Evolutionary conservation across 2,329 filamentous ascomycete genomes (phyloP), one percentile per base, ranked within the genome.

Genomic region (Juglanconis juglandina): DNA sequence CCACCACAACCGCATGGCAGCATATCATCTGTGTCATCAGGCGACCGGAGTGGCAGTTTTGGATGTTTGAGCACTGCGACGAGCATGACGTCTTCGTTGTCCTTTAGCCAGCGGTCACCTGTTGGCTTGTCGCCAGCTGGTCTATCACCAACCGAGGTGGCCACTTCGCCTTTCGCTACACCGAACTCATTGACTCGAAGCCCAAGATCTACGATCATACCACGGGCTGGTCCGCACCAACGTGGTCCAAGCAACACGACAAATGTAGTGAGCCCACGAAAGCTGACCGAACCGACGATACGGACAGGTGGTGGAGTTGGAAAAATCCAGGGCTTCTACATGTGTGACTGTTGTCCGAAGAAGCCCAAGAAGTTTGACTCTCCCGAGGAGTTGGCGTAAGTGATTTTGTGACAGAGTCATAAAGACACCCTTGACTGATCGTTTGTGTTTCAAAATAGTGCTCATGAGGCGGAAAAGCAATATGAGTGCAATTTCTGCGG

Each of bases 331-430:
- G 80, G 76, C 1, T 81, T 81, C 49, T 79, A 77, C 65, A 84
- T 96, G 76, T 98, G 93, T 76, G 92, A 96, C 69, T 98, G 94
- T 73, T 98, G 93, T 75, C 93, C 92, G 0, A 97, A 97, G 76
- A 97, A 97, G 76, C 93, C 93, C 1, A 96, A 96, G 75, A 96
- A 96, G 70, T 97, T 97, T 69, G 91, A 96, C 67, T 91, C 86
- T 4, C 81, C 86, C 64, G 89, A 94, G 65, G 91, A 96, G 66
- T 79, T 98, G 59, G 87, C 87, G 93, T 96, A 85, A 76, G 87
- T 59, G 5, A 32, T 47, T 32, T 49, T 2, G 24, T n/a, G 5
- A 8, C 39, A 48, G 13, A 6, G 10, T 34, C 5, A 14, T 24
- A 39, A 37, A n/a, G 5, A 42, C 14, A n/a, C 9, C 3, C 17